Evolutionary conservation across 2,329 filamentous ascomycete genomes (phyloP).

Genomic region (Mollisia scopiformis): DNA sequence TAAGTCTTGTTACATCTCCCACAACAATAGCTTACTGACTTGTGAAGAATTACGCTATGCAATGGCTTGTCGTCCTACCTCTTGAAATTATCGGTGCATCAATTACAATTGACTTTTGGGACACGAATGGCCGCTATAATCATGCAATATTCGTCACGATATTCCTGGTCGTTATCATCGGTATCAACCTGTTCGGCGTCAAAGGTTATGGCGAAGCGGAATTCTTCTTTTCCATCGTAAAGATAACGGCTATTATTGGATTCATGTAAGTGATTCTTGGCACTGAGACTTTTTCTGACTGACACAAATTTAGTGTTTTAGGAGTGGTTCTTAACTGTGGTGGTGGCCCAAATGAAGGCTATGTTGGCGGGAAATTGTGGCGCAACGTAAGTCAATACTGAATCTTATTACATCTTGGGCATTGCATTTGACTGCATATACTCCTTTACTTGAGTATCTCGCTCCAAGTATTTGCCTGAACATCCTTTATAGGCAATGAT

Average conservation of each 20-base stretch:
- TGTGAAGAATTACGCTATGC: conserved; percentile 70
- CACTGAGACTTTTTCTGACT: conserved; percentile 11
- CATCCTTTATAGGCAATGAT: too few species aligned
- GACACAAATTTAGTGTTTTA: conserved; percentile 61
- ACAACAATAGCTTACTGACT: conserved; percentile 8
- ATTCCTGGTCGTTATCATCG: conserved; percentile 75
- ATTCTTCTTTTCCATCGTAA: conserved; percentile 84
- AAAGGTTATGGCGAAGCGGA: conserved; percentile 90
- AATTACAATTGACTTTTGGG: conserved; percentile 84
- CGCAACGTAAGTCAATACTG: too few species aligned
- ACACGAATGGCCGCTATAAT: conserved; percentile 52
- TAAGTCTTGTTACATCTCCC: conserved; percentile 17
- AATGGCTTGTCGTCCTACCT: conserved; percentile 84
- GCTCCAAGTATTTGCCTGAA: too few species aligned
- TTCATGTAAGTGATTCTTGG: conserved; percentile 67
- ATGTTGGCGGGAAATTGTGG: conserved; percentile 83
- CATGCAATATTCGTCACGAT: conserved; percentile 80
- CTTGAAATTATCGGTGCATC: conserved; percentile 87
- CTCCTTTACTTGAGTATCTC: too few species aligned
- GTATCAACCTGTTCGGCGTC: conserved; percentile 87
- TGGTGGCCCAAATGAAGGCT: conserved; percentile 71
- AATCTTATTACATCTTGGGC: too few species aligned
- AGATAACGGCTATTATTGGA: conserved; percentile 82
- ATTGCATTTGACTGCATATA: too few species aligned
- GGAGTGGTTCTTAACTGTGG: conserved; percentile 86